Evolutionary conservation across 2,329 filamentous ascomycete genomes (phyloP).

Genomic region (Xylaria sp.): DNA sequence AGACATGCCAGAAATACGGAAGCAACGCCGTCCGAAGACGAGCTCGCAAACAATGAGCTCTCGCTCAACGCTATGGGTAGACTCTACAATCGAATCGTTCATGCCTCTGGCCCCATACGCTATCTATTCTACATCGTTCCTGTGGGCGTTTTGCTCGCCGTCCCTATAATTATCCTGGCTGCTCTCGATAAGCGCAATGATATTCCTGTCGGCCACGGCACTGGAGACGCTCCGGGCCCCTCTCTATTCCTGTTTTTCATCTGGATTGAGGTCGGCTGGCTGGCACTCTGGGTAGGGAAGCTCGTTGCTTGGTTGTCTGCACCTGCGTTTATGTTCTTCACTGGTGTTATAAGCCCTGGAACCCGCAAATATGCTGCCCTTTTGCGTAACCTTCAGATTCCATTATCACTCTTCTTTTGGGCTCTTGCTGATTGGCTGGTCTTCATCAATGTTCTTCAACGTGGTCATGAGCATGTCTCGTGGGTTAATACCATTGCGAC

Average conservation of each 20-base stretch:
- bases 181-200: slow-evolving; percentile 56
- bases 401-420: slow-evolving; percentile 77
- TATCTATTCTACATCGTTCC: slow-evolving; percentile 77
- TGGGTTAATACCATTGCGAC: slow-evolving; percentile 71
- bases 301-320: slow-evolving; percentile 71
- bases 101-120: slow-evolving; percentile 71
- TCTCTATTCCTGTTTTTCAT: slow-evolving; percentile 71
- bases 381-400: slow-evolving; percentile 71
- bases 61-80: slow-evolving; percentile 73
- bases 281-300: slow-evolving; percentile 75
- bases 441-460: slow-evolving; percentile 66
- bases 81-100: slow-evolving; percentile 72
- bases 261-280: slow-evolving; percentile 77
- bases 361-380: slow-evolving; percentile 77
- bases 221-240: slow-evolving; percentile 53
- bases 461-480: slow-evolving; percentile 51
- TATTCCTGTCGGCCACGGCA: slow-evolving; percentile 53
- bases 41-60: slow-evolving; percentile 61
- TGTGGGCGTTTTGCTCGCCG: slow-evolving; percentile 68
- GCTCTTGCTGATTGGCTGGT: slow-evolving; percentile 70
- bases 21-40: slow-evolving; percentile 56
- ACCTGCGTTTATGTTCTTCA: slow-evolving; percentile 73
- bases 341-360: slow-evolving; percentile 75
- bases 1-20: slow-evolving; percentile 59
- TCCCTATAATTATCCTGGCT: slow-evolving; percentile 69